Percentiles rank a stretch among this genome's conserved stretches.
Conservation (phyloP, 192 early-diverging fungal species). For the Coemansia asiatica region DNA sequence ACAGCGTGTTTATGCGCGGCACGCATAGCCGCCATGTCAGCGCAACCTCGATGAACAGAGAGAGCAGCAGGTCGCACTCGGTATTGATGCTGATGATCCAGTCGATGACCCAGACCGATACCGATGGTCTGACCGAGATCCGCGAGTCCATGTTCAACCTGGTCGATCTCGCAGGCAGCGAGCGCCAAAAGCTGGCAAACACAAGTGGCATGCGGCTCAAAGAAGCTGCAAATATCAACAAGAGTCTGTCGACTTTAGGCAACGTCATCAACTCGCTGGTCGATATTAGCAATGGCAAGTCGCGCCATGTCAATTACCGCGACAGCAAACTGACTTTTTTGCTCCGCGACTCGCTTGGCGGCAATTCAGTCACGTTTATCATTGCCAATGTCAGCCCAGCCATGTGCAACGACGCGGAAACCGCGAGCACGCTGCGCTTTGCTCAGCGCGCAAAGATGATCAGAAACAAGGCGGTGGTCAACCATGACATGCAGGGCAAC, state of each 20-base stretch:
- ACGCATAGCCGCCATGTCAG: conserved; percentile 69
- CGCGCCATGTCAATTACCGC: conserved; percentile 66
- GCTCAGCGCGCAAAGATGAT: conserved; percentile 73
- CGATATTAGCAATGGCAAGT: conserved; percentile 60
- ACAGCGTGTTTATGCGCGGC: conserved; percentile 64
- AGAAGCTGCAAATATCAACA: conserved; percentile 85
- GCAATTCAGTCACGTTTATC: conserved; percentile 68
- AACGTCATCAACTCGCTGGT: conserved; percentile 84
- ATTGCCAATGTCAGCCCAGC: conserved; percentile 64
- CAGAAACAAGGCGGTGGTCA: conserved; percentile 69
- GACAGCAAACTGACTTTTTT: conserved; percentile 71
- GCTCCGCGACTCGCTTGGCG: conserved; percentile 68
- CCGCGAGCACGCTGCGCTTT: conserved; percentile 65
- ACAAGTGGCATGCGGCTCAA: conserved; percentile 67
- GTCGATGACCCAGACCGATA: conserved; percentile 55
- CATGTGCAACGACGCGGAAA: conserved; percentile 59
- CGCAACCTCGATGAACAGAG: conserved; percentile 80
- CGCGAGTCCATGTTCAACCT: conserved; percentile 70
- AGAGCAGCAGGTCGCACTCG: conserved; percentile 78
- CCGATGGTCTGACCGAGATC: conserved; percentile 58
- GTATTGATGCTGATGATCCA: conserved; percentile 77
- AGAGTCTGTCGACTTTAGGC: conserved; percentile 72
- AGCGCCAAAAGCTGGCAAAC: conserved; percentile 66
- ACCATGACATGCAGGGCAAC: conserved; percentile 66
- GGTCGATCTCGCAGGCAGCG: conserved; percentile 80